A percentile compares a stretch with the other conserved stretches of the same genome.
phyloP scores from a whole-genome alignment of 2,329 filamentous ascomycete species.

The Monilinia fructigena region DNA sequence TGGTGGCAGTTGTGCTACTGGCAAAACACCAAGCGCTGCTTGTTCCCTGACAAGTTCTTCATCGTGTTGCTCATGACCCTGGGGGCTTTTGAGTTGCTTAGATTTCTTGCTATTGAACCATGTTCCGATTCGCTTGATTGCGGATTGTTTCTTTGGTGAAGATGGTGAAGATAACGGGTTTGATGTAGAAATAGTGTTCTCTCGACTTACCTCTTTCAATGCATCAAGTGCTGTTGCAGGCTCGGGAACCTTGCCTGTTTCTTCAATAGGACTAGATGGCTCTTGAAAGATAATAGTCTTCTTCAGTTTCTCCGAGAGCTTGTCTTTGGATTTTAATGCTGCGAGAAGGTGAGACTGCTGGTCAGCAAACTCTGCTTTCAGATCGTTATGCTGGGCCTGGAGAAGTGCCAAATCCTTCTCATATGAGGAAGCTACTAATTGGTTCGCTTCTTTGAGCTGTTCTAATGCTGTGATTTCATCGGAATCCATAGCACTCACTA shows the following conservation, averaged over 20 bases:
- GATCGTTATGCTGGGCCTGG: slow-evolving; percentile 51
- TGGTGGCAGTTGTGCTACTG: slow-evolving; percentile 19
- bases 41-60: slow-evolving; percentile 17
- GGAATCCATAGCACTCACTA: slow-evolving; percentile 54
- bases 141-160: slow-evolving; percentile 17
- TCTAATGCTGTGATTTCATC: slow-evolving; percentile 55
- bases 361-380: slow-evolving; percentile 54
- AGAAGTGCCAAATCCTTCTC: slow-evolving; percentile 57
- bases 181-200: slow-evolving; percentile 14
- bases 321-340: slow-evolving; percentile 59
- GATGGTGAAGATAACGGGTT: neutral
- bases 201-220: slow-evolving; percentile 56
- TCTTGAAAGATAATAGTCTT: slow-evolving; percentile 19
- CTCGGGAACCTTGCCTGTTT: slow-evolving; percentile 15
- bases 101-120: neutral
- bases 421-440: slow-evolving; percentile 57
- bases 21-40: slow-evolving; percentile 16
- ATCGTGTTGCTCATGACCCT: slow-evolving; percentile 1
- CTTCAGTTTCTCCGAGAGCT: slow-evolving; percentile 53
- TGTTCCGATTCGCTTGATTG: slow-evolving; percentile 14
- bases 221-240: slow-evolving; percentile 46
- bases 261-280: slow-evolving; percentile 21
- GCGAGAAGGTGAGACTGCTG: slow-evolving; percentile 60
- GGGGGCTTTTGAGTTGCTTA: neutral
- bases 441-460: slow-evolving; percentile 59